Percentiles rank a stretch among this genome's conserved stretches.
phyloP scores from a whole-genome alignment of 1,284 basidiomycete genomes.

The Ceratobasidium sp. region DNA sequence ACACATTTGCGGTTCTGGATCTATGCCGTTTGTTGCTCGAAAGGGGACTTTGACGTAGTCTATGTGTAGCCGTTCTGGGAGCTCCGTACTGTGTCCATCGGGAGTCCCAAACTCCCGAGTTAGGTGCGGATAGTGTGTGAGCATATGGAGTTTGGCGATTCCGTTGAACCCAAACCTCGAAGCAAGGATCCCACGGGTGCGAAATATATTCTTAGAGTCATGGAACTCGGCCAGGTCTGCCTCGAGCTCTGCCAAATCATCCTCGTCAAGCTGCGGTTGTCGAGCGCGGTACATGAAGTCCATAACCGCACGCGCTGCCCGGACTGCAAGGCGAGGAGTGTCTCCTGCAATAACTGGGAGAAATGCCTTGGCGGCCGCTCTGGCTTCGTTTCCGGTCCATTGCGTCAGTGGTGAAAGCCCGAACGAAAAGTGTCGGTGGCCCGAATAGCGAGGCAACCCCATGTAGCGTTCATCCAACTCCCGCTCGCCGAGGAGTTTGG shows the following conservation, averaged over 20 bases:
- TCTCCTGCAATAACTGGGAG: constrained; percentile 2
- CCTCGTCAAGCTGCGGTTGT: constrained; percentile 8
- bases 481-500: constrained; percentile 3
- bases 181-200: constrained; percentile 3
- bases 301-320: constrained; percentile 53
- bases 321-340: constrained; percentile 31
- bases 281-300: constrained; percentile 57
- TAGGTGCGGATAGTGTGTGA: constrained; percentile 30
- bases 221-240: constrained; percentile 47
- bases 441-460: constrained; percentile 23
- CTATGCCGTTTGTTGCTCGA: background rate
- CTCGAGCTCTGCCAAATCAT: constrained; percentile 40
- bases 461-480: constrained; percentile 43
- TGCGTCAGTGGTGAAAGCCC: constrained; percentile 41
- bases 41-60: background rate
- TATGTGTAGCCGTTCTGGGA: constrained; percentile 44
- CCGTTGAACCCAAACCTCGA: constrained; percentile 49
- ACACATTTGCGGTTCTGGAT: background rate
- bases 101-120: constrained; percentile 44
- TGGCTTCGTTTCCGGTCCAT: constrained; percentile 45
- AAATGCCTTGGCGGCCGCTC: constrained; percentile 35
- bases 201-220: constrained; percentile 49
- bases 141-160: constrained; percentile 46
- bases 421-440: constrained; percentile 23
- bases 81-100: constrained; percentile 48